Base-by-base conservation (phyloP, 2,329 filamentous ascomycete species). In the Fusarium praegraminearum region DNA sequence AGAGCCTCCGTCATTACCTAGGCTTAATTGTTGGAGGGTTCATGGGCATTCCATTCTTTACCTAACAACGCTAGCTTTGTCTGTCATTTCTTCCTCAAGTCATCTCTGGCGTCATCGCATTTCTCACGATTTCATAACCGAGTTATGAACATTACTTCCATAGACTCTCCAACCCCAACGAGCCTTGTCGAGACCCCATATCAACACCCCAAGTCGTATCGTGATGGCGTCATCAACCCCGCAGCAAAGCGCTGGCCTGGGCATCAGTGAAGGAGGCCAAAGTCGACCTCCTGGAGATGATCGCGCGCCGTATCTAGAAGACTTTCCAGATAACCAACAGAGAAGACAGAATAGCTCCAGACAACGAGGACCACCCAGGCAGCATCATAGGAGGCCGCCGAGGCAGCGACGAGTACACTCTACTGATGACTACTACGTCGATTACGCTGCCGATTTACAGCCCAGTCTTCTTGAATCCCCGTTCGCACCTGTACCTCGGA, bases 1-100 rank as follows among this genome's bases (percentile, higher is more conserved):
- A 64, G 61, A 64, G 61, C 61, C 61, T 64, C 61, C 64, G 16
- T 26, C 20, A 22, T 22, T 22, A n/a, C n/a, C n/a, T n/a, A 22
- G 32, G n/a, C 26, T 50, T 20, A 33, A 44, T 32, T 45, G 32
- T 50, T 46, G 22, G 45, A 45, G 22, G n/a, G 26, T 46, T 32
- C 18, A 50, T 33, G 55, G n/a, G 24, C 28, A 33, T 32, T 24
- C 28, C 18, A 18, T 64, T n/a, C 22, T 44, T 51, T 16, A 16
- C 13, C 8, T 26, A 24, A 41, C 9, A 60, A 15, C 50, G 22
- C 18, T 16, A 36, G 33, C 33, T 30, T 15, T 13, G 7, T 26
- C 24, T 26, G 16, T 11, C 15, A 9, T 36, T 35, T 55, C 40
- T 28, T 38, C 13, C 10, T 5, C 13, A 26, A 20, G 11, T 18